These are phyloP conservation scores for Nothophytophthora sp. DNA, from an alignment of 352 stramenopile species.

Conservation along the genomic window DNA sequence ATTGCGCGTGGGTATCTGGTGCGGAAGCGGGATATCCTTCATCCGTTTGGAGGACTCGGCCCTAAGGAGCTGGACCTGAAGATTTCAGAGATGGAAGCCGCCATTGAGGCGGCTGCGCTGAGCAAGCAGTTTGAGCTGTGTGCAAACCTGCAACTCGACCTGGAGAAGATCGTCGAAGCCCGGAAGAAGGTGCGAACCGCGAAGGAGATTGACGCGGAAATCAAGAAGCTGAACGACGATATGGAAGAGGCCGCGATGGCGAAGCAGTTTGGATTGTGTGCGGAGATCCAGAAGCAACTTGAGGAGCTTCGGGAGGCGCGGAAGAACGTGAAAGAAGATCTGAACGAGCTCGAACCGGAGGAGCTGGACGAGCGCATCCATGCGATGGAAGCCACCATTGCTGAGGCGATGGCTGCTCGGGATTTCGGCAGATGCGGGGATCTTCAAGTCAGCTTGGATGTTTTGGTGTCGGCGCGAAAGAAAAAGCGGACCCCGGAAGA, in stretches of 20 bases:
- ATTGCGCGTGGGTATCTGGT: constrained; percentile 69
- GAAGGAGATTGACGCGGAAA: constrained; percentile 86
- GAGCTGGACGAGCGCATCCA: constrained; percentile 85
- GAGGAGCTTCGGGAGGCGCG: constrained; percentile 77
- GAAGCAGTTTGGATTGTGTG: constrained; percentile 85
- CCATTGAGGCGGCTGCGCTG: constrained; percentile 73
- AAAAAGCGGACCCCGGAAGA: constrained; percentile 87
- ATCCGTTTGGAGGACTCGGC: constrained; percentile 75
- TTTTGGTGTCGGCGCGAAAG: constrained; percentile 71
- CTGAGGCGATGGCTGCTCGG: constrained; percentile 72
- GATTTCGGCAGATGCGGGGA: constrained; percentile 80
- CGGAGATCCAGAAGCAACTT: constrained; percentile 79
- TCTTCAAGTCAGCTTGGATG: constrained; percentile 72
- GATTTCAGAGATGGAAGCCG: constrained; percentile 76
- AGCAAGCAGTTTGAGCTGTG: constrained; percentile 89
- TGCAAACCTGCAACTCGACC: constrained; percentile 79
- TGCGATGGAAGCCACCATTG: constrained; percentile 64
- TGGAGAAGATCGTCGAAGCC: constrained; percentile 80
- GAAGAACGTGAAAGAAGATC: constrained; percentile 78
- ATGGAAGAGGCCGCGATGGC: constrained; percentile 74
- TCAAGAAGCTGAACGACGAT: constrained; percentile 68
- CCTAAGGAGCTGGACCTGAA: constrained; percentile 79
- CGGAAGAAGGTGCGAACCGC: constrained; percentile 85
- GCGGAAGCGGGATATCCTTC: constrained; percentile 74
- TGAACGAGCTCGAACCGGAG: constrained; percentile 83